Percentiles rank a stretch among this genome's conserved stretches.
phyloP scores from a whole-genome alignment of 140 eudicot genomes.

The Senecio squalidus region DNA sequence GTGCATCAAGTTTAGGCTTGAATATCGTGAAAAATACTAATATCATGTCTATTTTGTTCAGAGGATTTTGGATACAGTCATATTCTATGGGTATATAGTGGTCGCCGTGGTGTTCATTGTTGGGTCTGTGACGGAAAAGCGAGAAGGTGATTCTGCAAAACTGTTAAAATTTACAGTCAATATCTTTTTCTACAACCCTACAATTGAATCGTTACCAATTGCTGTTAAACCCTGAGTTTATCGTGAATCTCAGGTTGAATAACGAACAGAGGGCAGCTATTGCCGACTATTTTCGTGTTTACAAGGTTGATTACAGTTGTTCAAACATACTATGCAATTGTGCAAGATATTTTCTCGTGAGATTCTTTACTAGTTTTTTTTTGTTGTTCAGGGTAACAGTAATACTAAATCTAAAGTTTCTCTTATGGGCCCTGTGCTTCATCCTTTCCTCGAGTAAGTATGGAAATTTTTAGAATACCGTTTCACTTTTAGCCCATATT shows the following conservation, averaged over 20 bases:
- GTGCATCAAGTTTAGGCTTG: background rate
- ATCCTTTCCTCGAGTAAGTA: slow-evolving; percentile 80
- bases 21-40: background rate
- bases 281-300: slow-evolving; percentile 81
- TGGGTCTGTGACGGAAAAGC: slow-evolving; percentile 99
- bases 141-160: slow-evolving; percentile 55
- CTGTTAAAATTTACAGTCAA: background rate
- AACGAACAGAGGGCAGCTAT: slow-evolving; percentile 88
- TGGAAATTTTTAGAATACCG: background rate
- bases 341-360: background rate
- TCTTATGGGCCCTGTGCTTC: slow-evolving; percentile 60
- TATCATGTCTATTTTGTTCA: slow-evolving; percentile 9
- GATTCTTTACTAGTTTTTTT: background rate
- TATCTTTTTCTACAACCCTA: background rate
- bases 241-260: slow-evolving; percentile 44
- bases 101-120: slow-evolving; percentile 99
- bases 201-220: background rate
- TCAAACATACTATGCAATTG: background rate
- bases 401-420: slow-evolving; percentile 68
- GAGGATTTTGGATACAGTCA: slow-evolving; percentile 95
- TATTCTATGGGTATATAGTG: slow-evolving; percentile 95
- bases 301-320: slow-evolving; percentile 50
- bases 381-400: slow-evolving; percentile 59
- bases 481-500: background rate
- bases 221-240: slow-evolving; percentile 1